phyloP scores from a whole-genome alignment of 805 yeast genomes.

The Brettanomyces sp. region DNA sequence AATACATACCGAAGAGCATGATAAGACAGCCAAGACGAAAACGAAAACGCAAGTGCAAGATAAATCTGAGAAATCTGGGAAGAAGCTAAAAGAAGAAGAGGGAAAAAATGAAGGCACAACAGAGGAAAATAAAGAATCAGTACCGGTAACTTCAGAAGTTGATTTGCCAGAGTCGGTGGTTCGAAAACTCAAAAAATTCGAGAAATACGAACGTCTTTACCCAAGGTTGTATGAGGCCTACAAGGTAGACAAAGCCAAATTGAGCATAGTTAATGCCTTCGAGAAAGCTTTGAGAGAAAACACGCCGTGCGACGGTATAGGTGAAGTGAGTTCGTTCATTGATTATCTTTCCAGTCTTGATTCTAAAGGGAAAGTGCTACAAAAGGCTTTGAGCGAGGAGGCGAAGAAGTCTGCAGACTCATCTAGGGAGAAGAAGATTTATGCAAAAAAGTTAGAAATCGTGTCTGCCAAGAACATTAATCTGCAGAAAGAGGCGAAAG shows the following conservation, averaged over 20 bases:
- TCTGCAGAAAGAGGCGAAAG: constrained; percentile 1
- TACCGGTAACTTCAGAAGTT: constrained; percentile 5
- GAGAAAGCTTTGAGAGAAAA: constrained; percentile 66
- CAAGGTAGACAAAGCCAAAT: constrained; percentile 65
- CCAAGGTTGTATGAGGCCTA: constrained; percentile 81
- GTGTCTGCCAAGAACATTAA: neutral
- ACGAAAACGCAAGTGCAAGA: neutral
- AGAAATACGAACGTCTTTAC: constrained; percentile 83
- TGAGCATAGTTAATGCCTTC: constrained; percentile 47
- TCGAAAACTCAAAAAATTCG: constrained; percentile 61
- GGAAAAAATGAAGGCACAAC: neutral
- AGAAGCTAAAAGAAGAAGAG: neutral
- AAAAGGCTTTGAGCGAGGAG: constrained; percentile 52
- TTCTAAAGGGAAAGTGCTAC: constrained; percentile 50
- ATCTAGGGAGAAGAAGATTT: constrained; percentile 6
- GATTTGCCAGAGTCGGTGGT: constrained; percentile 49
- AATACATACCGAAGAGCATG: neutral
- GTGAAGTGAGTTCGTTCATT: constrained; percentile 61
- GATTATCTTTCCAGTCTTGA: constrained; percentile 60
- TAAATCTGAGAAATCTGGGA: neutral
- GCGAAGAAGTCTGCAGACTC: constrained; percentile 15
- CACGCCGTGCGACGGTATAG: constrained; percentile 71
- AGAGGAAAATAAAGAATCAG: too few relatives aligned
- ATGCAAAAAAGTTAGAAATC: constrained; percentile 8
- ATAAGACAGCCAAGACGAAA: neutral